These are phyloP conservation scores for Lippia alba DNA, from an alignment of 305 asterid genomes.

Conservation along the genomic window DNA sequence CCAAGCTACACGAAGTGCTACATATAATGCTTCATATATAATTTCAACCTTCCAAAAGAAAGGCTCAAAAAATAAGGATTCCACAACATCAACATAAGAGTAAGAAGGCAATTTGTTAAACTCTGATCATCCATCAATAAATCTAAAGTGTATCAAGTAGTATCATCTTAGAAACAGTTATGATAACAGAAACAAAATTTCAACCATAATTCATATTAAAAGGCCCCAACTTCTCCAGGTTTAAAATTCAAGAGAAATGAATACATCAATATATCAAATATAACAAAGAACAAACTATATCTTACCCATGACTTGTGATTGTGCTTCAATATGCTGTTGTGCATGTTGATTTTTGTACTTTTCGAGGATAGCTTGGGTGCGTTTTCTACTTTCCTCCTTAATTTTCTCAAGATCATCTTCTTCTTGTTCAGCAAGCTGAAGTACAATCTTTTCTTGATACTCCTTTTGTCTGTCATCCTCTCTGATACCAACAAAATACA, in stretches of 20 bases:
- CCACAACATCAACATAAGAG: slow-evolving; percentile 17
- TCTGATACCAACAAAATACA: slow-evolving; percentile 51
- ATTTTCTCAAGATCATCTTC: slow-evolving; percentile 89
- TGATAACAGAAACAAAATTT: neutral
- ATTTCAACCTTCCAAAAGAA: slow-evolving; percentile 14
- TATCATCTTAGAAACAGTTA: neutral
- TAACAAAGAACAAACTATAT: slow-evolving; percentile 4
- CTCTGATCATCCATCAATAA: neutral
- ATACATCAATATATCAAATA: slow-evolving; percentile 1
- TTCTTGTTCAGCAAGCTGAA: slow-evolving; percentile 89
- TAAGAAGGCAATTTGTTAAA: neutral
- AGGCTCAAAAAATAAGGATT: slow-evolving; percentile 19
- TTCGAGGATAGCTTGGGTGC: slow-evolving; percentile 86
- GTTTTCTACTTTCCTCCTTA: slow-evolving; percentile 97
- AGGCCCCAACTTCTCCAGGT: slow-evolving; percentile 12
- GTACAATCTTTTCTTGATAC: slow-evolving; percentile 70
- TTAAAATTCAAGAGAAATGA: slow-evolving; percentile 10
- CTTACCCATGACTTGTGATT: slow-evolving; percentile 47
- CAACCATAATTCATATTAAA: neutral
- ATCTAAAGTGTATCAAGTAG: neutral
- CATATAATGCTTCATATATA: slow-evolving; percentile 15
- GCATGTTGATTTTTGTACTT: slow-evolving; percentile 64
- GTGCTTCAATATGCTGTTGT: slow-evolving; percentile 41
- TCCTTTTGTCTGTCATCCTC: slow-evolving; percentile 76
- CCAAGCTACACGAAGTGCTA: neutral